These are phyloP conservation scores for Cercospora sesami DNA, from an alignment of 2,329 filamentous ascomycete species.

Conservation along the genomic window DNA sequence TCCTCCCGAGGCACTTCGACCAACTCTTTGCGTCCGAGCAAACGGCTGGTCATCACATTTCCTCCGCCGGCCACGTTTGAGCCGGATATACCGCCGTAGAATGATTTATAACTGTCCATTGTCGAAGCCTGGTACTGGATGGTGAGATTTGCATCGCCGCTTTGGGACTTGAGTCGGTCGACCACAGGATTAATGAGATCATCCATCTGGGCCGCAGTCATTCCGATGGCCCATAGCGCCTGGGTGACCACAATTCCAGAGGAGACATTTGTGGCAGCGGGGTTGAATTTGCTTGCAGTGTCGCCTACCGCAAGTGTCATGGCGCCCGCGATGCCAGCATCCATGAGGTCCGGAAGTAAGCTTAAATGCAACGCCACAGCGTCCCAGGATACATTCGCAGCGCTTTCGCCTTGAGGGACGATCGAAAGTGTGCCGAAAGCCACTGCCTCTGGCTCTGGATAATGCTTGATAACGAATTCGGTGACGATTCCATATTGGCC, in stretches of 20 bases:
- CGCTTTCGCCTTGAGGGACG: constrained; percentile 29
- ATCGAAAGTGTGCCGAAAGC: constrained; percentile 22
- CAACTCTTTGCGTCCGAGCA: constrained; percentile 40
- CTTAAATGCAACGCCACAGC: constrained; percentile 37
- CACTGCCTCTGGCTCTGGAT: constrained; percentile 27
- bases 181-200: constrained; percentile 26
- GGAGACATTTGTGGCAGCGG: constrained; percentile 35
- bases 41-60: constrained; percentile 38
- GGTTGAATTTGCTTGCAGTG: constrained; percentile 36
- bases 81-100: constrained; percentile 35
- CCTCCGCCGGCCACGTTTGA: constrained; percentile 35
- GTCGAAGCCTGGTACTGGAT: constrained; percentile 26
- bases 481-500: constrained; percentile 61
- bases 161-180: constrained; percentile 9
- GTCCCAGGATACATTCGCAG: constrained; percentile 38
- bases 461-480: constrained; percentile 39
- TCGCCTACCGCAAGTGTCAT: constrained; percentile 24
- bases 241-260: constrained; percentile 35
- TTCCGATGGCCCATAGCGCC: constrained; percentile 36
- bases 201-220: constrained; percentile 26
- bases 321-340: constrained; percentile 33
- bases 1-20: constrained; percentile 22
- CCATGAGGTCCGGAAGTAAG: constrained; percentile 37
- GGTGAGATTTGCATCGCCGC: constrained; percentile 13
- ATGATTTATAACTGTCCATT: constrained; percentile 31